phyloP scores from a whole-genome alignment of 768 basidiomycete species.

The Arthromyces matolae region DNA sequence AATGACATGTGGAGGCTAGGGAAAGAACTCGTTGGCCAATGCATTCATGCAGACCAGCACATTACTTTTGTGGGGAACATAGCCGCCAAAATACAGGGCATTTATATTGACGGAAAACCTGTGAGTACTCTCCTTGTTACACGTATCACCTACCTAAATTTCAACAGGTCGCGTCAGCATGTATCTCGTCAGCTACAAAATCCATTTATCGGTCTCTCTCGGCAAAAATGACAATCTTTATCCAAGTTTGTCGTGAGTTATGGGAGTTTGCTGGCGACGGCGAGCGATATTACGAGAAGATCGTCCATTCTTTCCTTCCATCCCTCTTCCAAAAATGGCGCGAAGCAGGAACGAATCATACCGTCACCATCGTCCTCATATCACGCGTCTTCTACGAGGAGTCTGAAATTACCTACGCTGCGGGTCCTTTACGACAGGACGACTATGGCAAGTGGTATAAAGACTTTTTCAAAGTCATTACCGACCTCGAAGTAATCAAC shows the following conservation, averaged over 20 bases:
- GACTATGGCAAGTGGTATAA: conserved; percentile 83
- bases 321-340: conserved; percentile 84
- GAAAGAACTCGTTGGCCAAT: conserved; percentile 76
- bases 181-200: conserved; percentile 80
- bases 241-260: conserved; percentile 93
- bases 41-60: conserved; percentile 81
- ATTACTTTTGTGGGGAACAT: conserved; percentile 81
- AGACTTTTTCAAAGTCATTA: conserved; percentile 94
- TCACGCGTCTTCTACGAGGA: conserved; percentile 88
- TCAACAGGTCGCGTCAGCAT: conserved; percentile 75
- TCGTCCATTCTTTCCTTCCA: conserved; percentile 95
- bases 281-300: conserved; percentile 93
- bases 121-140: conserved; percentile 33
- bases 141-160: background rate
- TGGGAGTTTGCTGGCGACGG: conserved; percentile 98
- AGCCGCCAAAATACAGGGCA: conserved; percentile 75
- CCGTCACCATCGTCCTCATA: conserved; percentile 90
- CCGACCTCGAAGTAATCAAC: conserved; percentile 82
- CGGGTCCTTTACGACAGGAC: conserved; percentile 73
- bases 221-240: conserved; percentile 89
- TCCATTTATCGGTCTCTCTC: conserved; percentile 87
- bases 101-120: conserved; percentile 68
- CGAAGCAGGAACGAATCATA: conserved; percentile 84
- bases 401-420: conserved; percentile 75
- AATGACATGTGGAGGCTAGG: conserved; percentile 96